Evolutionary conservation across 1,284 basidiomycete species (phyloP).

Genomic region (Ganoderma boninense): DNA sequence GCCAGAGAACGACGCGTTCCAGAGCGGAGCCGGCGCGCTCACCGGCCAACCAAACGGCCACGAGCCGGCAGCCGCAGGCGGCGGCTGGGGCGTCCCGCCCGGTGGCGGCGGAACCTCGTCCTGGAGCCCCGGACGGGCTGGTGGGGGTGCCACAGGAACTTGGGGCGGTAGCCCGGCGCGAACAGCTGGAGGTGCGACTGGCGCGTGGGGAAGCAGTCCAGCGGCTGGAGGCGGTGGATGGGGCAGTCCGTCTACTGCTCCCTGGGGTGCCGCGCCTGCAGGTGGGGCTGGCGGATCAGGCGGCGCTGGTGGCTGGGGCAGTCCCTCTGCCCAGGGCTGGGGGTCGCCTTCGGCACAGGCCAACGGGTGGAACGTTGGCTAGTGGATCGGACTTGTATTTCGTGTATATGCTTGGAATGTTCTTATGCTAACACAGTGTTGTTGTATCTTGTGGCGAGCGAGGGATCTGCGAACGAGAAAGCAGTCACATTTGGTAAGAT

Average conservation of each 20-base stretch:
- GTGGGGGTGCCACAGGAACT: slow-evolving; percentile 11
- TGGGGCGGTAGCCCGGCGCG: slow-evolving; percentile 20
- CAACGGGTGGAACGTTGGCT: slow-evolving; percentile 49
- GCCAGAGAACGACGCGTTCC: slow-evolving; percentile 54
- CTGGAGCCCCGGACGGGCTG: slow-evolving; percentile 28
- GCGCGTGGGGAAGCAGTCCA: slow-evolving; percentile 19
- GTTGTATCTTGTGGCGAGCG: neutral
- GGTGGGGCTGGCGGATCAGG: slow-evolving; percentile 9
- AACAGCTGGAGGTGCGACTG: slow-evolving; percentile 15
- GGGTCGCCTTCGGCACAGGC: slow-evolving; percentile 48
- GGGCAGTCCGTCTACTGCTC: slow-evolving; percentile 11
- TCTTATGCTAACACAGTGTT: slow-evolving; percentile 5
- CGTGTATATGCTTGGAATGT: slow-evolving; percentile 12
- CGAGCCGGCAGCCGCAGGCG: slow-evolving; percentile 28
- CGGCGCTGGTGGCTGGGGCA: slow-evolving; percentile 28
- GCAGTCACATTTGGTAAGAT: neutral
- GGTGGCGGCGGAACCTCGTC: slow-evolving; percentile 13
- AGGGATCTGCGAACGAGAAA: neutral
- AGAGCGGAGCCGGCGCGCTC: slow-evolving; percentile 27
- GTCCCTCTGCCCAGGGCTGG: slow-evolving; percentile 37
- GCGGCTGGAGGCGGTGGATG: slow-evolving; percentile 24
- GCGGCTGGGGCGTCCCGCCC: slow-evolving; percentile 34
- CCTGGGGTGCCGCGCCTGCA: slow-evolving; percentile 7
- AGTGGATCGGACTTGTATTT: slow-evolving; percentile 27
- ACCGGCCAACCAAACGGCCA: slow-evolving; percentile 31